Percentiles rank a stretch among this genome's conserved stretches.
phyloP scores from a whole-genome alignment of 768 basidiomycete species.

The Collybia nuda region DNA sequence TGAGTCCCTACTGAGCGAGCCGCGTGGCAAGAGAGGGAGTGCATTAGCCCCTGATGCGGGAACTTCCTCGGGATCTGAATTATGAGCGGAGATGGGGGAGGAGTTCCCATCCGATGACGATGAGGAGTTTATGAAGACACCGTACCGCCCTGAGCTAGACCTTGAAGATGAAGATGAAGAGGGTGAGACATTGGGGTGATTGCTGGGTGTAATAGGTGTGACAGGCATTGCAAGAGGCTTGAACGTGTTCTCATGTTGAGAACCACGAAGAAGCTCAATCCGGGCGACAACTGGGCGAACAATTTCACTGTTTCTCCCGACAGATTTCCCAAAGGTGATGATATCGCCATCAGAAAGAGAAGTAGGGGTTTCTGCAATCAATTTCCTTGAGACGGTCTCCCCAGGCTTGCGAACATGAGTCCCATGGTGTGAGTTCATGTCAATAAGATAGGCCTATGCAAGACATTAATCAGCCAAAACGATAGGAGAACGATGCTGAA shows the following conservation, averaged over 20 bases:
- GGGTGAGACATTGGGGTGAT: slow-evolving; percentile 17
- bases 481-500: slow-evolving; percentile 5
- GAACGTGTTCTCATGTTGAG: slow-evolving; percentile 11
- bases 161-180: slow-evolving; percentile 12
- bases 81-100: slow-evolving; percentile 28
- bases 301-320: slow-evolving; percentile 57
- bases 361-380: slow-evolving; percentile 56
- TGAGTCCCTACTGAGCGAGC: slow-evolving; percentile 3
- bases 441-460: slow-evolving; percentile 64
- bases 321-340: slow-evolving; percentile 76
- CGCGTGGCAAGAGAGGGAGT: slow-evolving; percentile 19
- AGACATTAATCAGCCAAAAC: slow-evolving; percentile 15
- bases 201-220: slow-evolving; percentile 22
- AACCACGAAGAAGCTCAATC: slow-evolving; percentile 49
- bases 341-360: slow-evolving; percentile 66
- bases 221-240: slow-evolving; percentile 14
- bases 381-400: slow-evolving; percentile 44
- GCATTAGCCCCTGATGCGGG: slow-evolving; percentile 25
- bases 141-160: slow-evolving; percentile 60
- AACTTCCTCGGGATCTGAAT: slow-evolving; percentile 60
- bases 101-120: slow-evolving; percentile 42
- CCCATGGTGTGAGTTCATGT: slow-evolving; percentile 75
- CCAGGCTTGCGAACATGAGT: slow-evolving; percentile 61
- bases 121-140: slow-evolving; percentile 48
- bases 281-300: slow-evolving; percentile 65